Conservation (phyloP, 768 basidiomycete species). For the Lentinula aciculospora region DNA sequence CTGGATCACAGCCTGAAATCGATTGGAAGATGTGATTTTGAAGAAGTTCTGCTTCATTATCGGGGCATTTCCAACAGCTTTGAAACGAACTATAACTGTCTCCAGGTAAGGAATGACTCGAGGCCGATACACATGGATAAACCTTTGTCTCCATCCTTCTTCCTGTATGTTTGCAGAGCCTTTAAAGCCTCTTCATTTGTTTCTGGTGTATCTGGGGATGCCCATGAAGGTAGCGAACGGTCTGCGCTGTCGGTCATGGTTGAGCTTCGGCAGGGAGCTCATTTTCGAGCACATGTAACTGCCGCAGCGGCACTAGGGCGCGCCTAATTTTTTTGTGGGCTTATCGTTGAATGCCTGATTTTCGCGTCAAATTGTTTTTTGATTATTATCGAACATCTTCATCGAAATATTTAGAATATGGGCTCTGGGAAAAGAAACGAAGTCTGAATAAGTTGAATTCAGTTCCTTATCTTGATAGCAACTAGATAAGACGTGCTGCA, state of each 20-base stretch:
- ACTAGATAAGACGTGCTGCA: neutral
- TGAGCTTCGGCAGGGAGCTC: neutral
- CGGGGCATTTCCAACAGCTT: conserved; percentile 94
- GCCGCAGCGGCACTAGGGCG: too few species aligned
- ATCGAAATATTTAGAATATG: neutral
- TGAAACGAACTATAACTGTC: conserved; percentile 93
- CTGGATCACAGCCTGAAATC: conserved; percentile 92
- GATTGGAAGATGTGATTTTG: conserved; percentile 92
- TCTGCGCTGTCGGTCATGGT: conserved; percentile 20
- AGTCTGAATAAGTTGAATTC: neutral
- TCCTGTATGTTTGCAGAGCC: conserved; percentile 82
- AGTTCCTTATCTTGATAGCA: neutral
- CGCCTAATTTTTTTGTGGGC: neutral
- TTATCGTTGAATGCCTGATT: too few species aligned
- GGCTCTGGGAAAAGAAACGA: neutral
- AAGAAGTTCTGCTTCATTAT: conserved; percentile 99
- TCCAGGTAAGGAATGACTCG: neutral
- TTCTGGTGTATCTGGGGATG: conserved; percentile 23
- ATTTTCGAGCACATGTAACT: too few species aligned
- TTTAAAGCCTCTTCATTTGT: conserved; percentile 47
- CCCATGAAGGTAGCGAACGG: conserved; percentile 27
- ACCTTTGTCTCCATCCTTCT: conserved; percentile 82
- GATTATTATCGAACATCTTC: neutral
- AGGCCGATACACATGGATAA: neutral
- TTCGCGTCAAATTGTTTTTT: too few species aligned